phyloP scores from a whole-genome alignment of 1,139 yeast genomes.

The Debaryomyces udenii region DNA sequence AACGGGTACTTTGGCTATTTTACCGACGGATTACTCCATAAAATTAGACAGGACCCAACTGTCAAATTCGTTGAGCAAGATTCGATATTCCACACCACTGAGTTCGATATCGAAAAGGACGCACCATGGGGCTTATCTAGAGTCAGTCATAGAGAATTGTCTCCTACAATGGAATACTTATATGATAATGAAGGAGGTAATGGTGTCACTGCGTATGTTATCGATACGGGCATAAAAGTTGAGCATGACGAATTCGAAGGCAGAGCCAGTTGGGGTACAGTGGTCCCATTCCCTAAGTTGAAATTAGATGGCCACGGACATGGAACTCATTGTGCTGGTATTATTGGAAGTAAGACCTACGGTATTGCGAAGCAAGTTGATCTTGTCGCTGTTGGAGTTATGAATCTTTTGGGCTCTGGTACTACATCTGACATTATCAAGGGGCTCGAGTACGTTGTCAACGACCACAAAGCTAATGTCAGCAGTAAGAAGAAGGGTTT shows the following conservation, averaged over 20 bases:
- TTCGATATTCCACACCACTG: slow-evolving; percentile 33
- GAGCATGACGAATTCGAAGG: slow-evolving; percentile 47
- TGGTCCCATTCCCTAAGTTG: slow-evolving; percentile 40
- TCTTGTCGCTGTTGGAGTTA: slow-evolving; percentile 46
- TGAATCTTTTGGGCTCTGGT: slow-evolving; percentile 45
- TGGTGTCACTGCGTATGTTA: slow-evolving; percentile 48
- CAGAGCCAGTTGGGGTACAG: slow-evolving; percentile 47
- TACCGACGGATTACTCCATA: slow-evolving; percentile 28
- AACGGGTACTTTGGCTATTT: slow-evolving; percentile 41
- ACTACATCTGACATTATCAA: slow-evolving; percentile 46
- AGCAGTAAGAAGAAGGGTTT: slow-evolving; percentile 36
- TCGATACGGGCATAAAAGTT: slow-evolving; percentile 47
- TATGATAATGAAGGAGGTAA: slow-evolving; percentile 45
- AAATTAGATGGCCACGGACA: slow-evolving; percentile 57
- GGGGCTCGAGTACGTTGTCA: slow-evolving; percentile 47
- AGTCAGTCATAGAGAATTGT: slow-evolving; percentile 31
- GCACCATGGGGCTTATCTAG: slow-evolving; percentile 49
- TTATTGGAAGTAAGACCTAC: slow-evolving; percentile 44
- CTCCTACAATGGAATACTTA: slow-evolving; percentile 56
- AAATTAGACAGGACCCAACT: slow-evolving; percentile 29
- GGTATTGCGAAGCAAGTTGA: slow-evolving; percentile 49
- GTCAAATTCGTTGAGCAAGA: slow-evolving; percentile 44
- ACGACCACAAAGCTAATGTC: slow-evolving; percentile 36
- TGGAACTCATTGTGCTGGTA: slow-evolving; percentile 53
- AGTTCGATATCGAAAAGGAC: slow-evolving; percentile 39